Conservation (phyloP, 148 eudicot species). For the Rhododendron ferrugineum region DNA sequence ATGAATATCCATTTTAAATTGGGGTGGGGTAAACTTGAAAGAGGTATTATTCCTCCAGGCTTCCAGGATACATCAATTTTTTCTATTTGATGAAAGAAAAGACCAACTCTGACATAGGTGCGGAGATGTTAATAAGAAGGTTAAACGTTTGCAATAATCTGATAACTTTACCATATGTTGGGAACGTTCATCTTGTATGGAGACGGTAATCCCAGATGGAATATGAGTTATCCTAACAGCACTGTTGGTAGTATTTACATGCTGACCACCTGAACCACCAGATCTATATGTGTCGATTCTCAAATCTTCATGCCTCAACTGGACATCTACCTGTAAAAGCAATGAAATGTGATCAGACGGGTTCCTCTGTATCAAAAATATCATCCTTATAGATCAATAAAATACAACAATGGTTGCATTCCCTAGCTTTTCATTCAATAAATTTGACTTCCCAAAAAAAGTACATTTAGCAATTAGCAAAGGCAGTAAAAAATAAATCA, state of each 20-base stretch:
- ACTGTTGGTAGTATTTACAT: constrained; percentile 94
- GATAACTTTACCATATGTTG: constrained; percentile 58
- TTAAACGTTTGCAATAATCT: neutral
- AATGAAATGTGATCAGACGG: neutral
- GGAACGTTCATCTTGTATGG: constrained; percentile 93
- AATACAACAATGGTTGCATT: neutral
- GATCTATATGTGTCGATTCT: constrained; percentile 88
- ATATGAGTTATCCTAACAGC: constrained; percentile 86
- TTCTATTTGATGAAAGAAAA: neutral
- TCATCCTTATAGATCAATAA: neutral
- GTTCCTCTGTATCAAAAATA: neutral
- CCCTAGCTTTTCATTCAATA: neutral
- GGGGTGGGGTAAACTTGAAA: neutral
- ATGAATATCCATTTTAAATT: neutral
- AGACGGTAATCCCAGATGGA: constrained; percentile 71
- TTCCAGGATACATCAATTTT: neutral
- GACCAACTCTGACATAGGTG: neutral
- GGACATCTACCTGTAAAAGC: constrained; percentile 78
- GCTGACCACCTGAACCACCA: constrained; percentile 98
- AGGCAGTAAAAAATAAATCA: neutral
- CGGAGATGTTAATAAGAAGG: neutral
- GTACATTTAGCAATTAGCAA: neutral
- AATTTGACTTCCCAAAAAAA: neutral
- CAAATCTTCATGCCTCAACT: constrained; percentile 70
- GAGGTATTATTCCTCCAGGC: neutral